A percentile compares a stretch with the other conserved stretches of the same genome.
Evolutionary conservation across 2,329 filamentous ascomycete species (phyloP).

Genomic region (Byssothecium circinans): DNA sequence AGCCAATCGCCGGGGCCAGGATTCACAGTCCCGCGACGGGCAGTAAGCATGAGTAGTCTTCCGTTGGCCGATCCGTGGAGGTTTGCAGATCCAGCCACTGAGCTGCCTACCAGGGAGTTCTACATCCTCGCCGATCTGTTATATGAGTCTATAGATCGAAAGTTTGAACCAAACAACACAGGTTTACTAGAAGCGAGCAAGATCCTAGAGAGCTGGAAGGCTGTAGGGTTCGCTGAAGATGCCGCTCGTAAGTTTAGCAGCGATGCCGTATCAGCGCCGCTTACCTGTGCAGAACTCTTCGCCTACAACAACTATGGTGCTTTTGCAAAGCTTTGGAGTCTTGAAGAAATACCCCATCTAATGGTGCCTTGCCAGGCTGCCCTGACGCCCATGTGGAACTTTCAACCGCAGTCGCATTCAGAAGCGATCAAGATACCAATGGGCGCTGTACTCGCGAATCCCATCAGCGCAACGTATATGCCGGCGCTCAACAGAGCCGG

Average conservation of each 20-base stretch:
- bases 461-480: slow-evolving; percentile 29
- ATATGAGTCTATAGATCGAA: slow-evolving; percentile 38
- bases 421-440: slow-evolving; percentile 24
- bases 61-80: slow-evolving; percentile 40
- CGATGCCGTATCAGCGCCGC: background rate
- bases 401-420: slow-evolving; percentile 26
- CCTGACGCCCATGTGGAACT: slow-evolving; percentile 35
- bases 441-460: slow-evolving; percentile 10
- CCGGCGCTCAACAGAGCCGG: slow-evolving; percentile 40
- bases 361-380: slow-evolving; percentile 35
- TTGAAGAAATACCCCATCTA: slow-evolving; percentile 38
- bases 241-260: slow-evolving; percentile 25
- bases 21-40: slow-evolving; percentile 32
- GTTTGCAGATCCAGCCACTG: slow-evolving; percentile 34
- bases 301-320: slow-evolving; percentile 31
- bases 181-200: slow-evolving; percentile 39
- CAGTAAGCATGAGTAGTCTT: slow-evolving; percentile 29
- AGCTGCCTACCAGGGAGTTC: slow-evolving; percentile 40
- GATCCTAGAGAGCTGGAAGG: slow-evolving; percentile 35
- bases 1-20: slow-evolving; percentile 19
- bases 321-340: slow-evolving; percentile 36
- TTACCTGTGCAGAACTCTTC: slow-evolving; percentile 27
- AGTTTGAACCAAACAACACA: slow-evolving; percentile 38
- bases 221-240: slow-evolving; percentile 28
- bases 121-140: slow-evolving; percentile 40